A percentile compares a stretch with the other conserved stretches of the same genome.
Evolutionary conservation across 352 stramenopile genomes (phyloP).

Genomic region (Pythium graminicola): DNA sequence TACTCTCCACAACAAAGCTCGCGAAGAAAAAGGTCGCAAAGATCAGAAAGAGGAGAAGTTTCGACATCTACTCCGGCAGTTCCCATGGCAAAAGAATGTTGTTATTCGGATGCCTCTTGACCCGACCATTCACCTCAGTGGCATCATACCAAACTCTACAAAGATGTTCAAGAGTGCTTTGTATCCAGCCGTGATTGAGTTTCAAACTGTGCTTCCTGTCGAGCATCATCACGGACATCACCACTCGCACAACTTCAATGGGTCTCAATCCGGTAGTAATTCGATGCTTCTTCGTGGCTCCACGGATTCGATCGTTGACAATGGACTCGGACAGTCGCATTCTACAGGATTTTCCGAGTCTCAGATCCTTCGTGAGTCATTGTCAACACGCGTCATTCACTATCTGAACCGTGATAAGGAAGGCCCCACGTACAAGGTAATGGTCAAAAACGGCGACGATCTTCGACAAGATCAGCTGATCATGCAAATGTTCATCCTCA

Average conservation of each 20-base stretch:
- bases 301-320: conserved; percentile 38
- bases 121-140: conserved; percentile 76
- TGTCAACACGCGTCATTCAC: conserved; percentile 69
- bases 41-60: conserved; percentile 95
- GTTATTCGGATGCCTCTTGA: conserved; percentile 86
- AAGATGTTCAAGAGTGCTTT: conserved; percentile 98
- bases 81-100: conserved; percentile 64
- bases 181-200: conserved; percentile 96
- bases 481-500: conserved; percentile 99
- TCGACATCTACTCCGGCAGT: conserved; percentile 82
- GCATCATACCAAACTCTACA: conserved; percentile 85
- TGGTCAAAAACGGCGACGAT: conserved; percentile 99
- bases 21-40: conserved; percentile 92
- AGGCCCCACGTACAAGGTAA: conserved; percentile 92
- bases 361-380: conserved; percentile 47
- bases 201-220: conserved; percentile 75
- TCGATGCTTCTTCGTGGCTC: conserved; percentile 45
- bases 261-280: conserved; percentile 15
- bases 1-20: conserved; percentile 87
- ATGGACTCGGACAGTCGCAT: conserved; percentile 10
- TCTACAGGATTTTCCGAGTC: conserved; percentile 20
- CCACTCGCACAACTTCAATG: conserved; percentile 1
- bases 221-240: conserved; percentile 16
- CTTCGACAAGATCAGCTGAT: conserved; percentile 99
- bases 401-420: conserved; percentile 77